A percentile compares a stretch with the other conserved stretches of the same genome.
Evolutionary conservation across 257 asterid species (phyloP).

Genomic region (Agastache rugosa): DNA sequence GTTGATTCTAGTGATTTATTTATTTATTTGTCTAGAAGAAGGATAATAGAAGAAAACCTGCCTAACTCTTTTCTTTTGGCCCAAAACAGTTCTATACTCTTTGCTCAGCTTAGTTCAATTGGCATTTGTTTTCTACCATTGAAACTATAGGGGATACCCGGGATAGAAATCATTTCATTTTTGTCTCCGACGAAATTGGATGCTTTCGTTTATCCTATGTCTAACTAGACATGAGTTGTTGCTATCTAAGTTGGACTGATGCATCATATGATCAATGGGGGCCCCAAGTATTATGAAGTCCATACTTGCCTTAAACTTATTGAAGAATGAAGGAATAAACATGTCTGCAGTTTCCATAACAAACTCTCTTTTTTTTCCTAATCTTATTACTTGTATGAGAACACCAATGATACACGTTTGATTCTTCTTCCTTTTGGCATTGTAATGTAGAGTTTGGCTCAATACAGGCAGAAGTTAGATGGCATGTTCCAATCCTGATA

Average conservation of each 20-base stretch:
- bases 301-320: slow-evolving; percentile 2
- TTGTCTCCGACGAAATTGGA: background rate
- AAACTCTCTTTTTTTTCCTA: background rate
- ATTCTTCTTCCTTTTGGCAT: slow-evolving; percentile 16
- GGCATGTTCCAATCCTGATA: slow-evolving; percentile 56
- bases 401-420: slow-evolving; percentile 11
- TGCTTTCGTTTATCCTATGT: background rate
- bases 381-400: background rate
- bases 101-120: slow-evolving; percentile 6
- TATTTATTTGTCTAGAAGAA: background rate
- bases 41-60: background rate
- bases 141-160: background rate
- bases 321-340: background rate
- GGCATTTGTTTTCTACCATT: background rate
- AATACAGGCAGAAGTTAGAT: slow-evolving; percentile 85
- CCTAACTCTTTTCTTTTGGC: background rate
- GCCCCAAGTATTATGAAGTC: background rate
- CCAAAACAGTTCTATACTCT: background rate
- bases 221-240: background rate
- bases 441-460: slow-evolving; percentile 77
- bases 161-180: background rate
- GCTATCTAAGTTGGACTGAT: background rate
- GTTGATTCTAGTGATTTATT: background rate
- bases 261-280: slow-evolving; percentile 10
- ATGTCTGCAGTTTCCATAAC: background rate